A percentile compares a stretch with the other conserved stretches of the same genome.
These are phyloP conservation scores for Phaffia australis DNA, from an alignment of 768 basidiomycete genomes.

Conservation along the genomic window DNA sequence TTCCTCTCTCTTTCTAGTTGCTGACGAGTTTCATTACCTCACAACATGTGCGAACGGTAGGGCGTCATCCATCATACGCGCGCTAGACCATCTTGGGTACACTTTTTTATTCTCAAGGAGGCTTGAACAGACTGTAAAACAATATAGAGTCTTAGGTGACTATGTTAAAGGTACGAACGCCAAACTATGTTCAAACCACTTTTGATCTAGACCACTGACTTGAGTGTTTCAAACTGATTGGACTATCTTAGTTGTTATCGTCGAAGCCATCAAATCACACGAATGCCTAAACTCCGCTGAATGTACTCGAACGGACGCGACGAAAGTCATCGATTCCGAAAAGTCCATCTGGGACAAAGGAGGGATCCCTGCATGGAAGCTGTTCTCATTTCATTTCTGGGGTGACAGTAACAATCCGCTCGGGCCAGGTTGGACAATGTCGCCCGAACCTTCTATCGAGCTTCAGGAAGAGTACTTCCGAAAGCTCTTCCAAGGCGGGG, in stretches of 20 bases:
- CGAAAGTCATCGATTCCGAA: background rate
- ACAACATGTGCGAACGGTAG: background rate
- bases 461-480: too few species aligned
- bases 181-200: background rate
- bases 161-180: slow-evolving; percentile 8
- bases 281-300: slow-evolving; percentile 3
- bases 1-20: background rate
- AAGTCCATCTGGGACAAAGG: background rate
- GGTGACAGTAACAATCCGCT: slow-evolving; percentile 3
- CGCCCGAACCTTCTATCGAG: slow-evolving; percentile 5
- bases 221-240: background rate
- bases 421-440: slow-evolving; percentile 13
- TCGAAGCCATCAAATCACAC: background rate
- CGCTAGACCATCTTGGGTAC: slow-evolving; percentile 2
- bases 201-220: too few species aligned
- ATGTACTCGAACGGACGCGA: background rate
- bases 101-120: background rate
- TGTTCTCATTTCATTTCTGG: slow-evolving; percentile 17
- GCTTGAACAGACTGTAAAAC: slow-evolving; percentile 7
- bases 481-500: too few species aligned
- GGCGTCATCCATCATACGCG: background rate
- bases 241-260: slow-evolving; percentile 6
- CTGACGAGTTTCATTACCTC: background rate
- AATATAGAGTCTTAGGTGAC: slow-evolving; percentile 12
- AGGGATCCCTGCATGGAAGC: slow-evolving; percentile 20